Base-by-base conservation (phyloP, 257 asterid genomes). In the Plectranthus barbatus region DNA sequence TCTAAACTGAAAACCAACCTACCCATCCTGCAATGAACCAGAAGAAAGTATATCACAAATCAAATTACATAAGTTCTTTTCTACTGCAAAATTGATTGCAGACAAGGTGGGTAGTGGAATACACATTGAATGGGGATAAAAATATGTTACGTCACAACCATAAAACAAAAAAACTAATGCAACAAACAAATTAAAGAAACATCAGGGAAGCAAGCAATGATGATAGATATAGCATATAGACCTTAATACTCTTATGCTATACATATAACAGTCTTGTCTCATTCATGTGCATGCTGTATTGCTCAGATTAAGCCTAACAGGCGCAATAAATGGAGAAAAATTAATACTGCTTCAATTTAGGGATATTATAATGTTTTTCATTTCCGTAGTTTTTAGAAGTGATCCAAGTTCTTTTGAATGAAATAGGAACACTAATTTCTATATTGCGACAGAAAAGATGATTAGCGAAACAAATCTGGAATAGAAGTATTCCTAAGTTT, bases 21-120 rank as follows among this genome's bases (percentile, higher is more conserved):
- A 90, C 97, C 97, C 97, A 56, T 90, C 97, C 97, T 87, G 97
- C 92, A 83, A 76, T 55, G 49, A 60, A 68, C 20, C 66, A 68
- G 58, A 13, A 40, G 8, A 24, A 7, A 46, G 42, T 24, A 50
- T 21, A 46, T 52, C 20, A 66, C 13, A 45, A 17, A 39, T 48
- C 61, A 34, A 62, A 18, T 39, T 9, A 40, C 42, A 17, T 24
- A 3, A n/a, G n/a, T n/a, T n/a, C n/a, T n/a, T 21, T 63, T 13
- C 39, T 11, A 59, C 18, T 58, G 14, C 9, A 42, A 61, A 62
- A 55, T 14, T 52, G 19, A 24, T 12, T 19, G 60, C 31, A 45
- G 24, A 50, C 52, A 39, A 23, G 39, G 34, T 53, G 8, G 21
- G 66, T 17, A 15, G 39, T 13, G 18, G 15, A 59, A 24, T 45